These are phyloP conservation scores for Zygnema circumcarinatum DNA, from an alignment of 139 green algal genomes.

Conservation along the genomic window DNA sequence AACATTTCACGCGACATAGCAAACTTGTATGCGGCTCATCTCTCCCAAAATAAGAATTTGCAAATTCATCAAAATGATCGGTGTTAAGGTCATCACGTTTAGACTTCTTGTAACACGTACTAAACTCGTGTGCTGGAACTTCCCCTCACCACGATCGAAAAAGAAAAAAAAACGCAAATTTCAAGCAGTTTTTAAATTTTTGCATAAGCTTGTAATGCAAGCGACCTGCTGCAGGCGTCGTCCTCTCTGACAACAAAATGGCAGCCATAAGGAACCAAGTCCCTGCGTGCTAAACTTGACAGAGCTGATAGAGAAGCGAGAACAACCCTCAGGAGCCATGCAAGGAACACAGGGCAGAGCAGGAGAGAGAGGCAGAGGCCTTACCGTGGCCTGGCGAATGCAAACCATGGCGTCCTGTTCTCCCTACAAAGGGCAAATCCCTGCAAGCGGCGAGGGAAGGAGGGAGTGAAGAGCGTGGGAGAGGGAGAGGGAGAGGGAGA, in stretches of 20 bases:
- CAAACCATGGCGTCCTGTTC: slow-evolving; percentile 80
- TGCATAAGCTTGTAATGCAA: background rate
- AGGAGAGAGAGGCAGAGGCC: background rate
- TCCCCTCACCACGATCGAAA: background rate
- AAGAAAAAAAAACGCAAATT: background rate
- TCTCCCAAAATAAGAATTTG: background rate
- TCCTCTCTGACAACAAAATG: background rate
- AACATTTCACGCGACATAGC: too few relatives aligned
- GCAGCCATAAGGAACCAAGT: background rate
- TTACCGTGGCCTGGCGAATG: slow-evolving; percentile 83
- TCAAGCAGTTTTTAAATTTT: background rate
- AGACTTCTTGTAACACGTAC: background rate
- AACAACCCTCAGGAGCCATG: background rate
- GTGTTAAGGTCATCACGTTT: background rate
- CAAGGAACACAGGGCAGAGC: too few relatives aligned
- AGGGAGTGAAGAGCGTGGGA: background rate
- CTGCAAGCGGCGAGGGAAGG: background rate
- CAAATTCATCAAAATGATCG: background rate
- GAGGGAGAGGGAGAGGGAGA: background rate
- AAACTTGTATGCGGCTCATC: background rate
- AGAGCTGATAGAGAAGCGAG: background rate
- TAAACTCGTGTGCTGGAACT: background rate
- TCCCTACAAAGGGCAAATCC: background rate
- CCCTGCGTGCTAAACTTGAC: too few relatives aligned
- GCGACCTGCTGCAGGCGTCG: too few relatives aligned